Conservation (phyloP, 208 protist species). For the Leishmania aethiopica region DNA sequence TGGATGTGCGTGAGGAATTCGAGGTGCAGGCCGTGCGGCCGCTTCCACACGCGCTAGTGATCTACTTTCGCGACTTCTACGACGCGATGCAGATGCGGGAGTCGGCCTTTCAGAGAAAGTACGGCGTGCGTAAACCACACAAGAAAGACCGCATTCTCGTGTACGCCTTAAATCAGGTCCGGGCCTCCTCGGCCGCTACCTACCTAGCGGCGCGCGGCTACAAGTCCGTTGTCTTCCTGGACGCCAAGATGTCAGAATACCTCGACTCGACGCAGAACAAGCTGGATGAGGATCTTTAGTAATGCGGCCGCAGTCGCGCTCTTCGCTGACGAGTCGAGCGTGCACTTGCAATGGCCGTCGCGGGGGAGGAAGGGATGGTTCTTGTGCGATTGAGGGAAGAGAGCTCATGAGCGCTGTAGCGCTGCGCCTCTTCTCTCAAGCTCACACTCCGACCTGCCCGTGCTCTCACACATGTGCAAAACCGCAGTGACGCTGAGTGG, state of each 20-base stretch:
- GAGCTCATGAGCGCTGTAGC: background rate
- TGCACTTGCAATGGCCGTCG: background rate
- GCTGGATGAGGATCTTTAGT: constrained; percentile 58
- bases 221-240: constrained; percentile 34
- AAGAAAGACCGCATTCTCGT: constrained; percentile 61
- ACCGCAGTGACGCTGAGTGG: background rate
- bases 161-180: constrained; percentile 45
- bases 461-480: background rate
- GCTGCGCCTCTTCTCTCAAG: background rate
- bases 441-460: background rate
- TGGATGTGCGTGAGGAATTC: constrained; percentile 66
- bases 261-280: constrained; percentile 31
- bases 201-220: constrained; percentile 39
- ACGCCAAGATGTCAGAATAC: constrained; percentile 45
- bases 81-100: constrained; percentile 48
- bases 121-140: constrained; percentile 51
- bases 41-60: constrained; percentile 56
- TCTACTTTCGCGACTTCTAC: constrained; percentile 56
- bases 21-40: constrained; percentile 48
- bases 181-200: constrained; percentile 34
- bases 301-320: background rate
- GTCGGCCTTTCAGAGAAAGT: constrained; percentile 48
- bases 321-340: background rate
- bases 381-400: background rate
- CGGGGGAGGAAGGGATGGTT: background rate